Percentiles rank a stretch among this genome's conserved stretches.
phyloP scores from a whole-genome alignment of 805 yeast genomes.

The Teunomyces funiuensis region DNA sequence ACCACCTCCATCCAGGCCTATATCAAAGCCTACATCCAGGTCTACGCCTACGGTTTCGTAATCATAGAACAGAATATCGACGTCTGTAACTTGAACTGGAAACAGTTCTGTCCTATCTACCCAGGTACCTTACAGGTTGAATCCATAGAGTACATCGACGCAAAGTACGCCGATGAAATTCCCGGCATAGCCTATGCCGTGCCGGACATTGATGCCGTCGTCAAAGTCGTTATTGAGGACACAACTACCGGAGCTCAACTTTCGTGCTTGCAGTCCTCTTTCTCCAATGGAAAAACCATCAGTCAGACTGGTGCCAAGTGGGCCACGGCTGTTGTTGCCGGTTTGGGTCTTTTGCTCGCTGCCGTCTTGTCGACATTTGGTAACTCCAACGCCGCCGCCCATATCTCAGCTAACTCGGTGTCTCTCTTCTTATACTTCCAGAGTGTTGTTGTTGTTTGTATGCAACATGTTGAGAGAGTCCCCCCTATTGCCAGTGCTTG shows the following conservation, averaged over 20 bases:
- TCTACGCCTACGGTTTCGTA: conserved; percentile 83
- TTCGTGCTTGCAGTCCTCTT: conserved; percentile 75
- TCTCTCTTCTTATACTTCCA: conserved; percentile 87
- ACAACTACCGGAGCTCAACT: conserved; percentile 42
- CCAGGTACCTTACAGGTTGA: conserved; percentile 82
- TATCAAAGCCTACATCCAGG: conserved; percentile 66
- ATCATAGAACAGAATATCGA: conserved; percentile 59
- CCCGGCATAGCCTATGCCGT: conserved; percentile 87
- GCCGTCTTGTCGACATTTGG: conserved; percentile 83
- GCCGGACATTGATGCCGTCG: conserved; percentile 84
- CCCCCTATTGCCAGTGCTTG: conserved; percentile 94
- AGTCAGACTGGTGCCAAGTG: conserved; percentile 65
- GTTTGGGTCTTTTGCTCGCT: conserved; percentile 81
- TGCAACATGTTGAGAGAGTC: conserved; percentile 81
- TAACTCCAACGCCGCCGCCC: conserved; percentile 85
- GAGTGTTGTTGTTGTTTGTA: conserved; percentile 76
- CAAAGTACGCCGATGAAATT: conserved; percentile 50
- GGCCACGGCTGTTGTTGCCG: conserved; percentile 92
- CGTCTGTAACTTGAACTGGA: conserved; percentile 69
- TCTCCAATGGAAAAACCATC: conserved; percentile 78
- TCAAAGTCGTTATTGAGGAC: conserved; percentile 51
- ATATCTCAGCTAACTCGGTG: conserved; percentile 82
- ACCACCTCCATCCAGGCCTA: conserved; percentile 66
- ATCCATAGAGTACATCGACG: conserved; percentile 59
- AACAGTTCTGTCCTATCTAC: conserved; percentile 85